Conservation (phyloP, 2,329 filamentous ascomycete species). For the Scortechinia acanthostroma region DNA sequence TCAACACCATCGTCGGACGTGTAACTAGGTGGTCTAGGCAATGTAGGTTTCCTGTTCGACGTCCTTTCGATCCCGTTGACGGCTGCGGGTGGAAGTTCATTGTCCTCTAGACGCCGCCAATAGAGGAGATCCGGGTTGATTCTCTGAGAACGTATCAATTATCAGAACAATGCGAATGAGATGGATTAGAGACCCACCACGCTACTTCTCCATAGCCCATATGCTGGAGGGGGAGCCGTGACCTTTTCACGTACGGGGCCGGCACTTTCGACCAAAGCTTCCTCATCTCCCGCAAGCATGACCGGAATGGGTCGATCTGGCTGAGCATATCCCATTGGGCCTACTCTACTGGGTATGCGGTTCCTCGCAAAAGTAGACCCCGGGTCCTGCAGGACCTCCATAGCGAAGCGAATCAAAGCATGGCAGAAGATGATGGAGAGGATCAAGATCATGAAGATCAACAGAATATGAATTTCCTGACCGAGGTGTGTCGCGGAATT, state of each 20-base stretch:
- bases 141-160: slow-evolving; percentile 16
- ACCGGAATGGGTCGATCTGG: slow-evolving; percentile 42
- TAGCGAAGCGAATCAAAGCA: slow-evolving; percentile 41
- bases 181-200: slow-evolving; percentile 26
- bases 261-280: slow-evolving; percentile 15
- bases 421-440: slow-evolving; percentile 48
- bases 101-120: slow-evolving; percentile 32
- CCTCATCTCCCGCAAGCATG: slow-evolving; percentile 37
- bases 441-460: slow-evolving; percentile 43
- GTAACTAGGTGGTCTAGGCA: slow-evolving; percentile 37
- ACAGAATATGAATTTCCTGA: slow-evolving; percentile 44
- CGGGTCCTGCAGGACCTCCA: slow-evolving; percentile 27
- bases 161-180: not conserved
- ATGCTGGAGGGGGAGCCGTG: slow-evolving; percentile 41
- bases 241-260: slow-evolving; percentile 13
- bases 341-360: slow-evolving; percentile 21
- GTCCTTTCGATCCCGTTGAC: slow-evolving; percentile 1
- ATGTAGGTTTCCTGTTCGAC: slow-evolving; percentile 10
- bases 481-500: slow-evolving; percentile 30
- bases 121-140: slow-evolving; percentile 48
- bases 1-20: slow-evolving; percentile 35
- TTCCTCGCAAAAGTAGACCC: slow-evolving; percentile 8
- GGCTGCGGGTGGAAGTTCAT: slow-evolving; percentile 5
- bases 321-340: slow-evolving; percentile 29
- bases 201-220: slow-evolving; percentile 47